phyloP scores from a whole-genome alignment of 495 filamentous ascomycete genomes.

The Xylaria grammica region DNA sequence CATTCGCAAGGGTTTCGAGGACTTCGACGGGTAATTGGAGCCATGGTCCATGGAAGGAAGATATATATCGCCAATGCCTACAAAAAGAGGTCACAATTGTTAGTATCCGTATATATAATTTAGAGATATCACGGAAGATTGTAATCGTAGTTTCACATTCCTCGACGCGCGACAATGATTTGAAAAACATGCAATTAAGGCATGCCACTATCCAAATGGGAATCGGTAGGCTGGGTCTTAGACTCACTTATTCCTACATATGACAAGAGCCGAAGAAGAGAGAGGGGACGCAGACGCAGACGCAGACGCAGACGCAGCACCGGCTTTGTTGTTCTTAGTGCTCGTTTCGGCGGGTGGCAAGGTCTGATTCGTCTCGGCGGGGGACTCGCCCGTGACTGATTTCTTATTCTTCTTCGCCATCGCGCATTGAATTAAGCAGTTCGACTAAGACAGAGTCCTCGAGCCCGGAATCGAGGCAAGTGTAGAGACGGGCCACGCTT shows the following conservation, averaged over 20 bases:
- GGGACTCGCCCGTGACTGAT: constrained; percentile 33
- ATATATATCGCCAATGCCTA: constrained; percentile 85
- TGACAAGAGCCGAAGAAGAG: constrained; percentile 63
- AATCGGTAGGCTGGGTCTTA: not conserved
- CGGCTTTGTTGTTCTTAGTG: constrained; percentile 31
- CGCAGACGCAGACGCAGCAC: no score
- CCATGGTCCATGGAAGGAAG: constrained; percentile 83
- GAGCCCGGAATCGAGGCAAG: not conserved
- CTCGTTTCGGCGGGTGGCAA: constrained; percentile 27
- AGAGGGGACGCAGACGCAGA: constrained; percentile 45
- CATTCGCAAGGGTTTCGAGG: constrained; percentile 76
- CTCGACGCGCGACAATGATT: not conserved
- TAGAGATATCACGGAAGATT: not conserved
- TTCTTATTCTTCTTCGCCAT: constrained; percentile 58
- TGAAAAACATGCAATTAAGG: not conserved
- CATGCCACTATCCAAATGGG: not conserved
- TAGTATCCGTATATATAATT: not conserved
- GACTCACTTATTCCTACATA: constrained; percentile 74
- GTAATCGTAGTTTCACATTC: not conserved
- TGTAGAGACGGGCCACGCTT: no score
- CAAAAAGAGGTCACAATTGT: constrained; percentile 8
- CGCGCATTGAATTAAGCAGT: constrained; percentile 30
- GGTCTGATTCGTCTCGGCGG: constrained; percentile 30
- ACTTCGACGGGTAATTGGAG: constrained; percentile 83
- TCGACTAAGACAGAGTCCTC: not conserved